Conservation (phyloP, 2,329 filamentous ascomycete genomes). For the Coniochaeta sp. region DNA sequence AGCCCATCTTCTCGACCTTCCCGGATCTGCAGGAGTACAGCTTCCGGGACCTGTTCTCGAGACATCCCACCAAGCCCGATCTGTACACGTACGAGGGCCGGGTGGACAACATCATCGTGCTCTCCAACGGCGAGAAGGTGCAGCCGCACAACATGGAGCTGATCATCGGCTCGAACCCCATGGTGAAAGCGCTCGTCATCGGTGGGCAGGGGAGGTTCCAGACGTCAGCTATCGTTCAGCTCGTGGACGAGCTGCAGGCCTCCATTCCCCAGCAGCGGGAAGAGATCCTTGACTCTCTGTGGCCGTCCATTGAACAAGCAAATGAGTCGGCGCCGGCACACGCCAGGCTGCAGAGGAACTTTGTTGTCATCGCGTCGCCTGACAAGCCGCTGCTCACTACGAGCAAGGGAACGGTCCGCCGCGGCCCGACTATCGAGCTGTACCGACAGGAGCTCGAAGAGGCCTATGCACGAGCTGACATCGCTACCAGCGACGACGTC, state of each 20-base stretch:
- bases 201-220: constrained; percentile 7
- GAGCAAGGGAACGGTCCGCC: constrained; percentile 6
- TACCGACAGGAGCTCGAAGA: constrained; percentile 7
- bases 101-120: constrained; percentile 20
- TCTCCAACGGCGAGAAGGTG: constrained; percentile 24
- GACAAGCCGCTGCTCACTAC: constrained; percentile 5
- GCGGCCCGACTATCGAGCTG: constrained; percentile 1
- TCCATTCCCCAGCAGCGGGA: neutral
- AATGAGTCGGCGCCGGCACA: constrained; percentile 7
- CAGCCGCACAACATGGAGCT: constrained; percentile 17
- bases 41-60: constrained; percentile 21
- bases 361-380: constrained; percentile 5
- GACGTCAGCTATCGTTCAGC: constrained; percentile 3
- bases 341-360: constrained; percentile 6
- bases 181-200: constrained; percentile 4
- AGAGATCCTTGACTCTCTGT: neutral
- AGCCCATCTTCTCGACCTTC: constrained; percentile 26
- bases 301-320: constrained; percentile 6
- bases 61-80: constrained; percentile 17
- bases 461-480: constrained; percentile 4
- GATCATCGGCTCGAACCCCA: constrained; percentile 4
- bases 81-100: constrained; percentile 22
- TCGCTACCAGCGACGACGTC: neutral
- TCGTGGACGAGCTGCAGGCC: neutral
- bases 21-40: constrained; percentile 16